Evolutionary conservation across 163 green algal genomes (phyloP), one percentile per base, ranked within the genome.

Genomic region (Chlamydomonas reinhardtii): DNA sequence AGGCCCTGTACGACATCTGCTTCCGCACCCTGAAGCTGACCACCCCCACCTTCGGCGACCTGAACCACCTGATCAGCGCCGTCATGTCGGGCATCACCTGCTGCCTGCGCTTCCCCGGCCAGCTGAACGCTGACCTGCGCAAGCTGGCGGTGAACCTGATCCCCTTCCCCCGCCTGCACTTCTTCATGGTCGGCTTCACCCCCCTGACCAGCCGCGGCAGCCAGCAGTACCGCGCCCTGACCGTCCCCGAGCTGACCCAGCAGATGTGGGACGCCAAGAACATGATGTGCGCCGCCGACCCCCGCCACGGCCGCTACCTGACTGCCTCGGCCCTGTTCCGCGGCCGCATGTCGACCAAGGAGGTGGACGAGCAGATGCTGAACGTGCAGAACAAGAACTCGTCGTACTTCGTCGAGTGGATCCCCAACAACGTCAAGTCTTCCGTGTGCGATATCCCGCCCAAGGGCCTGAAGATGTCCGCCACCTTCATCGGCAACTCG

Each of bases 1-100:
- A 99, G 95, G 98, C 98, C 24, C 95, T 99, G 85, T 99, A 99
- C 88, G 97, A 99, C 94, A 99, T 99, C 91, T 99, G 98, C 96
- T 99, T 99, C 97, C 95, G 98, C 89, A 99, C 98, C 80, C 94
- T 99, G 35, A 99, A 99, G 94, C 95, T 99, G 34, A 99, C 97
- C 80, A 99, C 97, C 15, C 98, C 98, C 54, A 99, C 96, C 75
- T 99, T 98, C 89, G 94, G 94, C 52, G 96, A 98, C 90, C 92
- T 98, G 27, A 98, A 98, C 93, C 96, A 98, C 88, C 93, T 98
- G 31, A 98, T 98, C 90, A 97, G 93, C n/a, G 94, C 93, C 52
- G 97, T 98, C 72, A 98, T 98, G 96, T 98, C 95, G 20, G 96
- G 97, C 87, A 94, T 99, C 82, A 99, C 98, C 80, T 99, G 97